phyloP scores from a whole-genome alignment of 2,329 filamentous ascomycete species.

The Cladophialophora bantiana region DNA sequence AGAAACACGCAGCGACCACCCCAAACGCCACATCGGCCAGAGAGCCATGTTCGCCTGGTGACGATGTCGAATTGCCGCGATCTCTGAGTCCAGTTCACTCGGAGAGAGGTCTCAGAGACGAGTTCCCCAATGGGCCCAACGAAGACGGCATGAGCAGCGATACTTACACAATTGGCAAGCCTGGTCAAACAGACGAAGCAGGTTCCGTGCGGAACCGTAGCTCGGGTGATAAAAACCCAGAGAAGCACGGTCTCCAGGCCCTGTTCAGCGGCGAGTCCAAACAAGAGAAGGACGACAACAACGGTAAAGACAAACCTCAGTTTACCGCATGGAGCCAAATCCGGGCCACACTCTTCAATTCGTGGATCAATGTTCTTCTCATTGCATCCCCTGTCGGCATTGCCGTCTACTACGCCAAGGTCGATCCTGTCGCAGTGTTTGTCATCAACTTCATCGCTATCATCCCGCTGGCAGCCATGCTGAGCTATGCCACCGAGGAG shows the following conservation, averaged over 20 bases:
- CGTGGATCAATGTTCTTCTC: constrained; percentile 85
- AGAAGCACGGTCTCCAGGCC: constrained; percentile 30
- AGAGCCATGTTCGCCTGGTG: constrained; percentile 20
- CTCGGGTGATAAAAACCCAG: constrained; percentile 8
- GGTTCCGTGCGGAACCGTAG: constrained; percentile 26
- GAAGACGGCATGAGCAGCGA: constrained; percentile 27
- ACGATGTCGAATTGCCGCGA: constrained; percentile 30
- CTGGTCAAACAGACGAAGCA: constrained; percentile 13
- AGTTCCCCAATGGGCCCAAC: constrained; percentile 9
- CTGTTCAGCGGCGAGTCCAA: constrained; percentile 20
- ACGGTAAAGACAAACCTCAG: constrained; percentile 37
- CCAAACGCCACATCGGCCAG: constrained; percentile 24
- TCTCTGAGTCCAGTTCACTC: constrained; percentile 27
- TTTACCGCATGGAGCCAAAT: constrained; percentile 72
- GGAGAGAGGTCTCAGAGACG: constrained; percentile 16
- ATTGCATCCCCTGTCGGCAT: constrained; percentile 57
- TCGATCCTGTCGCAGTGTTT: constrained; percentile 72
- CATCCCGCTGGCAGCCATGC: constrained; percentile 83
- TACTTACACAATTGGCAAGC: constrained; percentile 24
- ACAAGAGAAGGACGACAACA: constrained; percentile 32
- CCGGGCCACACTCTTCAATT: constrained; percentile 76
- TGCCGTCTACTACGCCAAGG: constrained; percentile 69
- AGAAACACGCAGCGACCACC: constrained; percentile 28
- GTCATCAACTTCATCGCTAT: constrained; percentile 94
- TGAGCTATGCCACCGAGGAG: constrained; percentile 90